Evolutionary conservation across 2,329 filamentous ascomycete species (phyloP), one percentile per base, ranked within the genome.

Genomic region (Diaporthe sp.): DNA sequence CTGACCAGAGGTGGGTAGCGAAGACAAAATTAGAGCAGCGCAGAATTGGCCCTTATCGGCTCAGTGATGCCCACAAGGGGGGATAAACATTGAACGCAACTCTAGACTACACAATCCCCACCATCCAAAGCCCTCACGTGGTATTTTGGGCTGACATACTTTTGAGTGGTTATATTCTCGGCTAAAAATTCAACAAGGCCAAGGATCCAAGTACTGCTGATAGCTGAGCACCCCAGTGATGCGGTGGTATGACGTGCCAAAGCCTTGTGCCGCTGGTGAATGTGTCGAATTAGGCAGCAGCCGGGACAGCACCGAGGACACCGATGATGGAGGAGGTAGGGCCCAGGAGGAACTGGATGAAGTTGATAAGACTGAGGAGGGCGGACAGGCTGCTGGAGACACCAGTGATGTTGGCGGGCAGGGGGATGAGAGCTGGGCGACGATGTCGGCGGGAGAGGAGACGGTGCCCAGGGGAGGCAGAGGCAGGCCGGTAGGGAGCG

Each of bases 281-380:
- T 25, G 10, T 39, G 56, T 61, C 56, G 25, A 63, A 22, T 22
- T 44, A 63, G 58, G 25, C 37, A 5, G 25, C 58, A 42, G 25
- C 37, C 58, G 27, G 58, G 17, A 35, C 37, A 13, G 17, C 2
- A 15, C 7, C n/a, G 55, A n/a, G 37, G 37, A 63, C 6, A 22
- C 25, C 37, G 4, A 63, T 19, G 25, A 63, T 30, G 37, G n/a
- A 27, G 58, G 58, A 3, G 37, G 25, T 37, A 0, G 58, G 58
- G 15, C 58, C 58, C n/a, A 63, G 25, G 17, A 44, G 37, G 37
- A 44, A 63, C 25, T 2, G 27, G 15, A 63, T 63, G 37, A 63
- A 30, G 37, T 63, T 63, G 58, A 63, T 44, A 19, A 63, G 58
- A 44, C 25, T 44, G 37, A 63, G 58, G n/a, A 63, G 58, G n/a